Conservation (phyloP, 495 filamentous ascomycete genomes). For the Durotheca rogersii region DNA sequence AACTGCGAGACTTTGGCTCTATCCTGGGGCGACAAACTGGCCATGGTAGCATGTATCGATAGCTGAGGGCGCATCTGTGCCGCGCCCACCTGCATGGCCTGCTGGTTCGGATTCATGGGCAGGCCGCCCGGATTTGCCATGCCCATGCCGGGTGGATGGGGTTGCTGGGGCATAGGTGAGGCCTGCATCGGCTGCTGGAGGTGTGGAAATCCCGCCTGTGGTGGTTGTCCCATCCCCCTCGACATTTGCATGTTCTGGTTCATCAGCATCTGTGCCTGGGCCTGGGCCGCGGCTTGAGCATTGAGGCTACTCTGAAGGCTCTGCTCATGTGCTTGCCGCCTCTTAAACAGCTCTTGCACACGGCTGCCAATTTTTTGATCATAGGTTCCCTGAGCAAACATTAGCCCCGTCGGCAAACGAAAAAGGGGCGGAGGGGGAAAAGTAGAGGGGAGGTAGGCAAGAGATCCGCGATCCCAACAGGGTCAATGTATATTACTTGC, state of each 20-base stretch:
- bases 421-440: too few relatives aligned
- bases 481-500: slow-evolving; percentile 35
- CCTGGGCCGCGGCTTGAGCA: slow-evolving; percentile 40
- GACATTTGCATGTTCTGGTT: slow-evolving; percentile 46
- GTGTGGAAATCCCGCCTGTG: slow-evolving; percentile 48
- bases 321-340: slow-evolving; percentile 44
- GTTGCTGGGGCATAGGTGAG: slow-evolving; percentile 43
- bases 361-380: slow-evolving; percentile 37
- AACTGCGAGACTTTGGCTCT: slow-evolving; percentile 31
- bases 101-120: slow-evolving; percentile 41
- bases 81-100: slow-evolving; percentile 41
- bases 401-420: slow-evolving; percentile 23
- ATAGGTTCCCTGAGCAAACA: slow-evolving; percentile 36
- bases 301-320: slow-evolving; percentile 45
- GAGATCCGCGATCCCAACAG: neutral
- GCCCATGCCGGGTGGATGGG: slow-evolving; percentile 40
- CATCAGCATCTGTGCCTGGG: slow-evolving; percentile 48
- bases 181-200: slow-evolving; percentile 54
- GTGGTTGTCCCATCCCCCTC: slow-evolving; percentile 43
- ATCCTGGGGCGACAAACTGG: slow-evolving; percentile 34
- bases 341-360: slow-evolving; percentile 40
- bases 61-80: slow-evolving; percentile 30
- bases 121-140: slow-evolving; percentile 36
- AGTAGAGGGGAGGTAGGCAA: too few relatives aligned
- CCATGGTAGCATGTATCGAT: slow-evolving; percentile 21